phyloP scores from a whole-genome alignment of 192 early-diverging fungal genomes.

The Coemansia sp. region DNA sequence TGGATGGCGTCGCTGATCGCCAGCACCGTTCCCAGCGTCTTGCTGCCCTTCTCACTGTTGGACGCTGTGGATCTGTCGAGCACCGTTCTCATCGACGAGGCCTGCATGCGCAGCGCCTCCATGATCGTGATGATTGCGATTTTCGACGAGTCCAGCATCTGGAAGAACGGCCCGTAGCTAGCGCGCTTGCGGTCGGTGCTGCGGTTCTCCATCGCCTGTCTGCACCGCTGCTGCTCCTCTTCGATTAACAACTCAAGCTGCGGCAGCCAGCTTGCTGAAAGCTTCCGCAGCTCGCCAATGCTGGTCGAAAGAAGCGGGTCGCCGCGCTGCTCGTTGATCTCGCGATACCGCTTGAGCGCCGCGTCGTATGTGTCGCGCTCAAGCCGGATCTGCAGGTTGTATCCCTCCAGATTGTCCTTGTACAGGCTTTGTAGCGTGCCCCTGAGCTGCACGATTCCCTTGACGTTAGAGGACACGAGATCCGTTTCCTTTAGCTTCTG shows the following conservation, averaged over 20 bases:
- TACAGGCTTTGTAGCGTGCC: slow-evolving; percentile 63
- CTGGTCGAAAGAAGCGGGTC: slow-evolving; percentile 59
- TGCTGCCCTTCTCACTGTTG: slow-evolving; percentile 27
- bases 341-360: slow-evolving; percentile 65
- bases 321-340: slow-evolving; percentile 58
- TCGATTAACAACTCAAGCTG: slow-evolving; percentile 67
- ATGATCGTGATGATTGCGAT: slow-evolving; percentile 82
- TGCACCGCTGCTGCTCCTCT: slow-evolving; percentile 63
- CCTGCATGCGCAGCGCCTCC: slow-evolving; percentile 67
- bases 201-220: slow-evolving; percentile 10
- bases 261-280: slow-evolving; percentile 76
- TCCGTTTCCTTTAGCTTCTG: slow-evolving; percentile 19
- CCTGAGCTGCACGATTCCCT: slow-evolving; percentile 76
- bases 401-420: slow-evolving; percentile 58
- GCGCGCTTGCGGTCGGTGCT: slow-evolving; percentile 21
- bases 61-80: slow-evolving; percentile 18
- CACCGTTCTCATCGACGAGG: slow-evolving; percentile 46
- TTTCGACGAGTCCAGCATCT: slow-evolving; percentile 62
- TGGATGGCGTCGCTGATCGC: slow-evolving; percentile 76
- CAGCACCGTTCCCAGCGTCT: slow-evolving; percentile 50
- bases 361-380: slow-evolving; percentile 80
- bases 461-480: slow-evolving; percentile 56
- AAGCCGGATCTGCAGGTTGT: slow-evolving; percentile 75
- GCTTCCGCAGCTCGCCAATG: slow-evolving; percentile 55
- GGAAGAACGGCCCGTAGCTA: slow-evolving; percentile 37